Base-by-base conservation (phyloP, 2,329 filamentous ascomycete genomes). In the Akanthomyces uredinophilus region DNA sequence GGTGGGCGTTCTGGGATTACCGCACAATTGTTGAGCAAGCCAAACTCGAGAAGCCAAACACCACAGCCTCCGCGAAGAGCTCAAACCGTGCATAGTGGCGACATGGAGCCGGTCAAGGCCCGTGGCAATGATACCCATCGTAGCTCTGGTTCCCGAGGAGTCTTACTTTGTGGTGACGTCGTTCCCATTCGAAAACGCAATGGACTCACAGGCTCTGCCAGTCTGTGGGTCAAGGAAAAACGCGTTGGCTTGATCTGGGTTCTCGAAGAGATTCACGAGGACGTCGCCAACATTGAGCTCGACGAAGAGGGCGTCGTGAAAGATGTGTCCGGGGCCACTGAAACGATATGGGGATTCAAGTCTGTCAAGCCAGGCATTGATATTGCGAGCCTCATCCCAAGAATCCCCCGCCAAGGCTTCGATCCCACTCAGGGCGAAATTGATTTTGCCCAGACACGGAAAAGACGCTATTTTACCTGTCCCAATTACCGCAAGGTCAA, bases 141-240 rank as follows among this genome's bases (percentile, higher is more conserved):
- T 58, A 85, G 83, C 66, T 89, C 84, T 68, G 92, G 91, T 66
- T 96, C 92, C 27, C 84, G 92, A 68, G 94, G 94, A 3, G 95
- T 99, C 29, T 76, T 99, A 58, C 82, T 99, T 1, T 99, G 95
- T 68, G 95, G 95, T 49, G 95, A 99, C 73, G 94, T 99, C n/a
- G 92, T 99, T 20, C 95, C 95, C 0, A 99, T 99, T 64, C 90
- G 93, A 73, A 99, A 98, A 76, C 87, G 95, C 64, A 96, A 99
- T 70, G 95, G 95, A 4, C 85, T 89, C 13, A 94, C 89, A 5
- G 95, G 95, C 2, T 93, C 95, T 63, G 95, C 95, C 43, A 98
- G 93, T 75, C 79, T 99, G 44, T 99, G 95, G 95, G 95, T 99
- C 4, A 99, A 99, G 78, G 95, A 99, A 75, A 99, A 99, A 75